These are phyloP conservation scores for Candida krabiensis DNA, from an alignment of 805 yeast genomes.

Conservation along the genomic window DNA sequence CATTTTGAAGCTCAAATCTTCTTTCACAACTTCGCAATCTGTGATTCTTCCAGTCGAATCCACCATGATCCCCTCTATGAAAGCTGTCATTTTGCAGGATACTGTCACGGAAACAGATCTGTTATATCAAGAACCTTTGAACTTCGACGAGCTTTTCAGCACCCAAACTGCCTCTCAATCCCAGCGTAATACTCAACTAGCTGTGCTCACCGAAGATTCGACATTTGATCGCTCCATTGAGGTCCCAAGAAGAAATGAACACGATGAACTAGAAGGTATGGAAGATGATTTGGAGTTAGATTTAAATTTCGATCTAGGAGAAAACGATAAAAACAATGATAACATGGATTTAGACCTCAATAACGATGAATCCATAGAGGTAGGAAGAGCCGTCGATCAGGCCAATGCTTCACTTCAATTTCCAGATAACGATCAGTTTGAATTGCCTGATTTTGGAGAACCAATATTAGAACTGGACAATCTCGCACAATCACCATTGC, in stretches of 20 bases:
- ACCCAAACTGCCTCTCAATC: constrained; percentile 12
- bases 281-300: constrained; percentile 32
- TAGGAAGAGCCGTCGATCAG: constrained; percentile 46
- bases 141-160: constrained; percentile 36
- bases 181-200: constrained; percentile 9
- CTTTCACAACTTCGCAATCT: constrained; percentile 51
- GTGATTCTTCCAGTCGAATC: constrained; percentile 60
- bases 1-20: constrained; percentile 64
- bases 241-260: constrained; percentile 51
- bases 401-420: constrained; percentile 23
- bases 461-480: constrained; percentile 23
- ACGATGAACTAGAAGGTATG: constrained; percentile 32
- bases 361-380: constrained; percentile 48
- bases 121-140: constrained; percentile 61
- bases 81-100: constrained; percentile 65
- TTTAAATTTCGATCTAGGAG: constrained; percentile 35
- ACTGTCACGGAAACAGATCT: constrained; percentile 78
- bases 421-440: constrained; percentile 44
- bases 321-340: constrained; percentile 12
- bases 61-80: constrained; percentile 60
- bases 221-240: constrained; percentile 62
- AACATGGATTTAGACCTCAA: constrained; percentile 18
- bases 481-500: constrained; percentile 6
- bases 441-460: constrained; percentile 34
- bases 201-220: constrained; percentile 15